These are phyloP conservation scores for Xylariales sp. DNA, from an alignment of 2,329 filamentous ascomycete species.

Conservation along the genomic window DNA sequence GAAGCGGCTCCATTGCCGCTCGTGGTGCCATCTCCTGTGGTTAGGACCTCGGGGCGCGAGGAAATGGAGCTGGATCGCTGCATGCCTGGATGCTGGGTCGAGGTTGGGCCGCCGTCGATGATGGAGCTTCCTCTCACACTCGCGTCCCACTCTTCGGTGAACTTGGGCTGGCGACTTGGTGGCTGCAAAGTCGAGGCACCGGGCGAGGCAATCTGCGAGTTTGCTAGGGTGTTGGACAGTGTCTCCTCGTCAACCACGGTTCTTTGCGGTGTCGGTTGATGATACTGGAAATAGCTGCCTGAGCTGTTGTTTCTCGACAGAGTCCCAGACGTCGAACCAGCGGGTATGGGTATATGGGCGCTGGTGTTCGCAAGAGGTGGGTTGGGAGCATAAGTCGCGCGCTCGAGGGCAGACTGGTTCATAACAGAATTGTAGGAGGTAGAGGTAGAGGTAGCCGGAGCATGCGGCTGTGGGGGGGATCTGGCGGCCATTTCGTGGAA, in stretches of 20 bases:
- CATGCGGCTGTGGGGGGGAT: conserved; percentile 7
- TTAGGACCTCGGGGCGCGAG: conserved; percentile 43
- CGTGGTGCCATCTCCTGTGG: conserved; percentile 30
- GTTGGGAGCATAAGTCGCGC: background rate
- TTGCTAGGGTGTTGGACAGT: conserved; percentile 31
- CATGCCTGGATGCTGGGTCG: conserved; percentile 30
- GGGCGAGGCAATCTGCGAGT: conserved; percentile 27
- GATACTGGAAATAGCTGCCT: conserved; percentile 18
- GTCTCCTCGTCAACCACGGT: conserved; percentile 27
- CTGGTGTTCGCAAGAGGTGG: background rate
- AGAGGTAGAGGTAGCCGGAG: background rate
- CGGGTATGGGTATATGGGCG: background rate
- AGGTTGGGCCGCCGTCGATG: conserved; percentile 43
- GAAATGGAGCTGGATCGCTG: conserved; percentile 59
- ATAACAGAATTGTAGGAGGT: background rate
- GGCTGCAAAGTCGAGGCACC: conserved; percentile 17
- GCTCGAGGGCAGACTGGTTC: background rate
- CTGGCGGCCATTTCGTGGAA: conserved; percentile 8
- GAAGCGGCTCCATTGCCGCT: conserved; percentile 25
- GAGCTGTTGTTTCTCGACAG: conserved; percentile 11
- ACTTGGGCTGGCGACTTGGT: conserved; percentile 41
- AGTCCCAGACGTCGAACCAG: background rate
- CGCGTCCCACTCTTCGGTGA: conserved; percentile 69
- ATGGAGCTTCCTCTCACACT: conserved; percentile 63
- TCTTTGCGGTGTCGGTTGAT: conserved; percentile 17